Evolutionary conservation across 352 stramenopile species (phyloP), one percentile per base, ranked within the genome.

Genomic region (Pythium plurisporium): DNA sequence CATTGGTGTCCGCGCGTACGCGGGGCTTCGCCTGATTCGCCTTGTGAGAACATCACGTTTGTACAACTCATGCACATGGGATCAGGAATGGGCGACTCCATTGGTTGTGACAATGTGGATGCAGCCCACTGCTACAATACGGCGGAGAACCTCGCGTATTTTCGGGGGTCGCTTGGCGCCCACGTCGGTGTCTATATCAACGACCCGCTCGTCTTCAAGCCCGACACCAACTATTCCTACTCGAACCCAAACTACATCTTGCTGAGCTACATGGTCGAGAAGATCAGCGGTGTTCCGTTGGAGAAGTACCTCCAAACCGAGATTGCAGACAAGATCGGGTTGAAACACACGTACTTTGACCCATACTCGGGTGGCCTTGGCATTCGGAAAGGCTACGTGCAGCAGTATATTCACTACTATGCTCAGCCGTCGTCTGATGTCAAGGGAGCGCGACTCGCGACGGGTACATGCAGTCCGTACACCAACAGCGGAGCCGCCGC

Each of bases 261-360:
- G 30, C 52, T 86, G 15, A 67, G 74, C 19, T 88, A 85, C 55
- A 67, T 88, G 64, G 65, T 88, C 41, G 78, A 88, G 59, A 84
- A 77, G 48, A 40, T 88, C 19, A 88, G 78, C 49, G 67, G 61
- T 0, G 15, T 79, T 23, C 23, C 26, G 8, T 57, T 83, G 20
- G 62, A 61, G 23, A 45, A 59, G 22, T 88, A 88, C 50, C 36
- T 88, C 19, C 22, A 71, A 27, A 54, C 69, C 42, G 58, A 75
- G 19, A 63, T 88, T 55, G 71, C 74, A 54, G 0, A 70, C 19
- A 51, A 52, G 0, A 36, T 85, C 25, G 65, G 64, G 0, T 46
- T 88, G 14, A 67, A 70, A 19, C 41, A 67, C 37, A 86, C 78
- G 43, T 75, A 64, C 48, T 88, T 73, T 56, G 78, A 88, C 38